These are phyloP conservation scores for Sungouiozyma ichnusensis DNA, from an alignment of 805 yeast species.

Conservation along the genomic window DNA sequence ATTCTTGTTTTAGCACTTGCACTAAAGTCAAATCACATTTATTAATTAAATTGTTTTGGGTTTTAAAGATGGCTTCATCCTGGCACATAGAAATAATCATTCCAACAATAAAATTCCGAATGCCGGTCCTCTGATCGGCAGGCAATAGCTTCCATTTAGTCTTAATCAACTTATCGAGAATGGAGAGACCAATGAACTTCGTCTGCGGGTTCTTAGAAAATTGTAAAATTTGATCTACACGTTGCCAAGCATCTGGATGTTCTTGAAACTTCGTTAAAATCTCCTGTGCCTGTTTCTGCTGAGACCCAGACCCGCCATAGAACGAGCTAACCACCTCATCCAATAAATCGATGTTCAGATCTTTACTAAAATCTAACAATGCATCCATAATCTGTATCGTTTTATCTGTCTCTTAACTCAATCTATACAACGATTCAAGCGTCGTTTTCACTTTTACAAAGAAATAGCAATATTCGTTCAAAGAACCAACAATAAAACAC, in stretches of 20 bases:
- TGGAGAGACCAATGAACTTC: conserved; percentile 83
- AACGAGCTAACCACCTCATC: conserved; percentile 82
- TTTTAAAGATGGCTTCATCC: conserved; percentile 58
- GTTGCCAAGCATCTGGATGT: conserved; percentile 91
- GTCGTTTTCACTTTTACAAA: too few relatives aligned
- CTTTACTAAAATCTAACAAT: conserved; percentile 76
- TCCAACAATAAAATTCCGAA: conserved; percentile 84
- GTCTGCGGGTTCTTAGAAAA: conserved; percentile 71
- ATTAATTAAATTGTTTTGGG: conserved; percentile 74
- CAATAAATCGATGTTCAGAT: conserved; percentile 65
- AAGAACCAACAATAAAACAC: too few relatives aligned
- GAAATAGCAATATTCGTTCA: too few relatives aligned
- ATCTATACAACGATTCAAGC: too few relatives aligned
- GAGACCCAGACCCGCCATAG: conserved; percentile 63
- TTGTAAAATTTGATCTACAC: conserved; percentile 82
- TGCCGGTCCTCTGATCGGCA: conserved; percentile 79
- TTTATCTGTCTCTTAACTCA: too few relatives aligned
- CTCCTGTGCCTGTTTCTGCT: conserved; percentile 60
- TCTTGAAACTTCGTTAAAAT: conserved; percentile 77
- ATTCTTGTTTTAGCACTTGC: conserved; percentile 90
- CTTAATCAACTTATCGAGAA: conserved; percentile 79
- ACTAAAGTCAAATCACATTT: conserved; percentile 92
- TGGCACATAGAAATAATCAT: conserved; percentile 90
- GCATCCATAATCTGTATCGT: conserved; percentile 72
- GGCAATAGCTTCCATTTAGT: conserved; percentile 93